These are phyloP conservation scores for Tilletia horrida DNA, from an alignment of 1,284 basidiomycete species.

Conservation along the genomic window DNA sequence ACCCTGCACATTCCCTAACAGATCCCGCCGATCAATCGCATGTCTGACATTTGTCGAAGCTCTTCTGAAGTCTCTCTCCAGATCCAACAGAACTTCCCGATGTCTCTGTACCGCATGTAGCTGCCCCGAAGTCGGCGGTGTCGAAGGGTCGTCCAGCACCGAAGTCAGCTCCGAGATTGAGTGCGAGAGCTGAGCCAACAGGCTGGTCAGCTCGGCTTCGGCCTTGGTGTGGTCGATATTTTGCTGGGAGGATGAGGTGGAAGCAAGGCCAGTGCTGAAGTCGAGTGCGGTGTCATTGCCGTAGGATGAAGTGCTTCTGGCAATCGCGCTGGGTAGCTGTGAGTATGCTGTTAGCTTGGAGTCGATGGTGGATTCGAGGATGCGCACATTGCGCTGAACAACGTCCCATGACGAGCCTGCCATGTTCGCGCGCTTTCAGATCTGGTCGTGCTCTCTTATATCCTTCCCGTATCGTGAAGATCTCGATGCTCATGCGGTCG, in stretches of 20 bases:
- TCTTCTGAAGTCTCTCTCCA: slow-evolving; percentile 65
- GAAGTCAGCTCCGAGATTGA: slow-evolving; percentile 60
- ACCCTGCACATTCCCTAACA: slow-evolving; percentile 85
- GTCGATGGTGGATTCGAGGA: slow-evolving; percentile 84
- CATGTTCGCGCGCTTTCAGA: neutral
- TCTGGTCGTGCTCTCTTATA: neutral
- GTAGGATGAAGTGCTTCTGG: slow-evolving; percentile 48
- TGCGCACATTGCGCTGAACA: slow-evolving; percentile 78
- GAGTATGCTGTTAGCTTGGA: slow-evolving; percentile 84
- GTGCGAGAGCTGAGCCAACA: slow-evolving; percentile 59
- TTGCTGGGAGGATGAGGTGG: slow-evolving; percentile 18
- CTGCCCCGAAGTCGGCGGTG: slow-evolving; percentile 77
- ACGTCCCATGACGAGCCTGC: slow-evolving; percentile 56
- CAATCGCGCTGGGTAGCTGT: slow-evolving; percentile 73
- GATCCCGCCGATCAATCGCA: slow-evolving; percentile 78
- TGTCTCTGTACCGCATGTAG: slow-evolving; percentile 84
- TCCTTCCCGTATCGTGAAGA: too few species aligned
- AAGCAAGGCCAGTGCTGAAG: slow-evolving; percentile 23
- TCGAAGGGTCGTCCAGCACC: slow-evolving; percentile 68
- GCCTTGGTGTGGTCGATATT: slow-evolving; percentile 47
- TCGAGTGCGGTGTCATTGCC: neutral
- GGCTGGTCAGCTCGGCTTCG: slow-evolving; percentile 78
- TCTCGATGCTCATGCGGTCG: too few species aligned
- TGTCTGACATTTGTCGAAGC: slow-evolving; percentile 61
- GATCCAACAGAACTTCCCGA: slow-evolving; percentile 82